phyloP scores from a whole-genome alignment of 495 filamentous ascomycete species.

The Aspergillus steynii region DNA sequence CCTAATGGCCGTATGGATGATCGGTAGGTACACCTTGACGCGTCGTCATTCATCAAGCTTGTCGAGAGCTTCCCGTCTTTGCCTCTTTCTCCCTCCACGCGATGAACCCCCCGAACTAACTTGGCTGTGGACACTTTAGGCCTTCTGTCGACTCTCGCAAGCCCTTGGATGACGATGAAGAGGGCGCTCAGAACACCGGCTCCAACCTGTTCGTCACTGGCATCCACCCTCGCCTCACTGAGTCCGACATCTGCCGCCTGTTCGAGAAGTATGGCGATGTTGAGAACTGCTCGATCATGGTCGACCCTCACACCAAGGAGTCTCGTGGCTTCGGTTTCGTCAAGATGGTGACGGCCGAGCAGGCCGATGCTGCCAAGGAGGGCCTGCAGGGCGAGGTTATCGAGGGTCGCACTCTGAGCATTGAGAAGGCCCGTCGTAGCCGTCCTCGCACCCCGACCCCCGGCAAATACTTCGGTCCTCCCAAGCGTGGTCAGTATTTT shows the following conservation, averaged over 20 bases:
- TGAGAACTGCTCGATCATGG: constrained; percentile 99
- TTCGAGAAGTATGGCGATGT: constrained; percentile 99
- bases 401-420: constrained; percentile 94
- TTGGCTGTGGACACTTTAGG: constrained; percentile 9
- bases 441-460: constrained; percentile 94
- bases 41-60: not conserved
- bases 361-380: constrained; percentile 95
- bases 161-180: constrained; percentile 67
- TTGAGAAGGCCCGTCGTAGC: constrained; percentile 96
- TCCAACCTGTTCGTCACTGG: constrained; percentile 99
- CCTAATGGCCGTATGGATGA: constrained; percentile 65
- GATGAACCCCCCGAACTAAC: constrained; percentile 5
- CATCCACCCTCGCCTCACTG: constrained; percentile 91
- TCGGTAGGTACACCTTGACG: constrained; percentile 60
- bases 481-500: constrained; percentile 81
- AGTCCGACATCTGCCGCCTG: constrained; percentile 87
- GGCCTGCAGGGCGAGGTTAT: constrained; percentile 93
- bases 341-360: constrained; percentile 92
- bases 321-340: constrained; percentile 99
- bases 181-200: constrained; percentile 82
- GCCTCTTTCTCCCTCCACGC: not conserved
- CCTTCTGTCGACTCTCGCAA: constrained; percentile 45
- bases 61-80: too few relatives aligned
- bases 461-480: constrained; percentile 98
- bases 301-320: constrained; percentile 96